phyloP scores from a whole-genome alignment of 202 grass and related monocot genomes.

The Setaria italica region DNA sequence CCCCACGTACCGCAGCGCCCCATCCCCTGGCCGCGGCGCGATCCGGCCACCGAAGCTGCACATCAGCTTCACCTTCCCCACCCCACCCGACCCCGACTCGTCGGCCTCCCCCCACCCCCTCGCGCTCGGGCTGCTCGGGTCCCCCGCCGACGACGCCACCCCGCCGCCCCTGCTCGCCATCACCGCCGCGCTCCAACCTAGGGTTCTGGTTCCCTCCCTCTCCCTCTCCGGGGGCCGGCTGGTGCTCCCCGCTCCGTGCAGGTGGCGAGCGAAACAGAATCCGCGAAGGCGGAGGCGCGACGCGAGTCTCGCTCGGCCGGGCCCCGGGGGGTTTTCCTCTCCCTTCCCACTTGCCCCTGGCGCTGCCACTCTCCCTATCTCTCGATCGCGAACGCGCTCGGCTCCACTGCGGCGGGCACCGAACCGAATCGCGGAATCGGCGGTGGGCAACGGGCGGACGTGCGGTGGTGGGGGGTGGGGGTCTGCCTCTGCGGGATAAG shows the following conservation, averaged over 20 bases:
- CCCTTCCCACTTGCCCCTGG: neutral
- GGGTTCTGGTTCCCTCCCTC: neutral
- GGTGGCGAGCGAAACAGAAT: conserved; percentile 17
- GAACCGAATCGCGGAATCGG: conserved; percentile 26
- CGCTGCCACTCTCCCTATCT: neutral
- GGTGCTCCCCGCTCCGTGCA: neutral
- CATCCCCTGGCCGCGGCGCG: conserved; percentile 67
- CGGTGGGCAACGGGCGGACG: conserved; percentile 33
- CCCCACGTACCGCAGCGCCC: conserved; percentile 78
- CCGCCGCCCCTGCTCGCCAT: conserved; percentile 23
- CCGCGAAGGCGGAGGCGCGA: conserved; percentile 5
- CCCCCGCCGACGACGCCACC: neutral
- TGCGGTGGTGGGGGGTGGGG: no score
- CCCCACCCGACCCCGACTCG: neutral
- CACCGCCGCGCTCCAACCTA: neutral
- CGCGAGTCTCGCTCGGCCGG: neutral
- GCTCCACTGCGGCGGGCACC: conserved; percentile 2
- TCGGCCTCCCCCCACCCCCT: conserved; percentile 25
- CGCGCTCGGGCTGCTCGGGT: conserved; percentile 58
- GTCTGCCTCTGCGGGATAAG: conserved; percentile 7
- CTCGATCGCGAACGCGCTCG: neutral
- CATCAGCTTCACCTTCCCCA: conserved; percentile 80
- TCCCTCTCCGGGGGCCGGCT: no score
- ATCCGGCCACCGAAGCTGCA: conserved; percentile 90
- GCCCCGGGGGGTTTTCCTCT: neutral